A percentile compares a stretch with the other conserved stretches of the same genome.
Evolutionary conservation across 225 moss, liverwort and hornwort genomes (phyloP).

Genomic region (Ulota crispa): DNA sequence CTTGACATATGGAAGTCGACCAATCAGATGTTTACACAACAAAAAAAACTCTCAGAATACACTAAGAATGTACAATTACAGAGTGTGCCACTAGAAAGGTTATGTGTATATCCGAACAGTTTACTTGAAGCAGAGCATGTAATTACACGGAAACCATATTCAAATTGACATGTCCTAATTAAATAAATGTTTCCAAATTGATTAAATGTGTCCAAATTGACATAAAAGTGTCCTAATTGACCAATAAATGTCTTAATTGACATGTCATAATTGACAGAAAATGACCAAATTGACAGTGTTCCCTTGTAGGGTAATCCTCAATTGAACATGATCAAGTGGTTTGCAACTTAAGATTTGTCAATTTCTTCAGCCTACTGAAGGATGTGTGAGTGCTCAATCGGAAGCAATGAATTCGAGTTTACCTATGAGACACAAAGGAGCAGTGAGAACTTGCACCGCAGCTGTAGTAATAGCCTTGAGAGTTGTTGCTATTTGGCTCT

Average conservation of each 20-base stretch:
- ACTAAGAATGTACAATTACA: not conserved
- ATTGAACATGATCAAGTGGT: not conserved
- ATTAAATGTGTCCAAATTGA: too few relatives aligned
- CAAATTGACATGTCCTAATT: too few relatives aligned
- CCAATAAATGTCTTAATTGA: too few relatives aligned
- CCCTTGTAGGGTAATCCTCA: too few relatives aligned
- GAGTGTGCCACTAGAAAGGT: too few relatives aligned
- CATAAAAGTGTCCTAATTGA: too few relatives aligned
- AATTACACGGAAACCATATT: too few relatives aligned
- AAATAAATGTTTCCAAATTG: too few relatives aligned
- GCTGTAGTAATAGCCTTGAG: conserved; percentile 31
- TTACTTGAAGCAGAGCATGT: not conserved
- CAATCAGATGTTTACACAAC: not conserved
- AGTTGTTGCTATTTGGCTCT: not conserved
- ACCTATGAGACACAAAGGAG: conserved; percentile 43
- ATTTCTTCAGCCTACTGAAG: conserved; percentile 3
- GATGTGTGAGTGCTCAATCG: not conserved
- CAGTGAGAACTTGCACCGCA: conserved; percentile 60
- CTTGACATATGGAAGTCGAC: not conserved
- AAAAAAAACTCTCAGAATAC: not conserved
- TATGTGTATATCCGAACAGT: not conserved
- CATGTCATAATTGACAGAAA: too few relatives aligned
- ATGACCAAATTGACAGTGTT: too few relatives aligned
- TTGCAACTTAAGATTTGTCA: not conserved
- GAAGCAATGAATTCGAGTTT: conserved; percentile 1